Conservation (phyloP, 1,284 basidiomycete species). For the Fistulinella staudtii region DNA sequence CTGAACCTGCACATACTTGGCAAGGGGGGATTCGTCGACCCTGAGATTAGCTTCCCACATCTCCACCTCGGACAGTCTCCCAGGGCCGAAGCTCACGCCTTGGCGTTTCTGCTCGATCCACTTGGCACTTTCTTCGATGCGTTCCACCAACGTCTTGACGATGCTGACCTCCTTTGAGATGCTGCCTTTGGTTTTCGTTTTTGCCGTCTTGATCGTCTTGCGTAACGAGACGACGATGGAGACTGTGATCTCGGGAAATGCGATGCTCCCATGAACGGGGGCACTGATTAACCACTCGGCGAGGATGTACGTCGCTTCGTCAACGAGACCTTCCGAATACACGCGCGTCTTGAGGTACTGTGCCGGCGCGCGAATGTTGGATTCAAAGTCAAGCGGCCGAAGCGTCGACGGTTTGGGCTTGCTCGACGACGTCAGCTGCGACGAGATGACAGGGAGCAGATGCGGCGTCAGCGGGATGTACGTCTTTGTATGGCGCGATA, state of each 20-base stretch:
- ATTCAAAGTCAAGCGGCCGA: slow-evolving; percentile 86
- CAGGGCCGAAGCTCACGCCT: slow-evolving; percentile 70
- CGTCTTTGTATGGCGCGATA: slow-evolving; percentile 74
- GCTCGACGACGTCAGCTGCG: slow-evolving; percentile 68
- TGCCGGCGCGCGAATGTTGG: slow-evolving; percentile 82
- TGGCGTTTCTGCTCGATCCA: slow-evolving; percentile 74
- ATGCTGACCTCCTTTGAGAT: slow-evolving; percentile 54
- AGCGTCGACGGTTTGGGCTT: slow-evolving; percentile 87
- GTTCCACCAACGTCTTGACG: slow-evolving; percentile 77
- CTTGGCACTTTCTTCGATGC: slow-evolving; percentile 76
- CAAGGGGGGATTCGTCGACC: slow-evolving; percentile 72
- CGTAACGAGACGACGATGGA: slow-evolving; percentile 75
- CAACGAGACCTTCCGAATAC: slow-evolving; percentile 79
- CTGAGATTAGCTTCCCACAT: slow-evolving; percentile 66
- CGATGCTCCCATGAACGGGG: slow-evolving; percentile 73
- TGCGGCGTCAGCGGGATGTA: slow-evolving; percentile 89
- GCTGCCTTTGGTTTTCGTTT: slow-evolving; percentile 36
- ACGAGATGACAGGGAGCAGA: slow-evolving; percentile 84
- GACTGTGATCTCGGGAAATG: slow-evolving; percentile 92
- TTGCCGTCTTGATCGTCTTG: slow-evolving; percentile 62
- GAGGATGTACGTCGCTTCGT: slow-evolving; percentile 78
- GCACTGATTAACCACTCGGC: slow-evolving; percentile 73
- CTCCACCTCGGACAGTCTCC: slow-evolving; percentile 62
- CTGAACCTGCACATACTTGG: slow-evolving; percentile 76
- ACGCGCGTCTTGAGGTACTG: slow-evolving; percentile 88